Evolutionary conservation across 805 yeast species (phyloP).

Genomic region (Citeromyces matritensis): DNA sequence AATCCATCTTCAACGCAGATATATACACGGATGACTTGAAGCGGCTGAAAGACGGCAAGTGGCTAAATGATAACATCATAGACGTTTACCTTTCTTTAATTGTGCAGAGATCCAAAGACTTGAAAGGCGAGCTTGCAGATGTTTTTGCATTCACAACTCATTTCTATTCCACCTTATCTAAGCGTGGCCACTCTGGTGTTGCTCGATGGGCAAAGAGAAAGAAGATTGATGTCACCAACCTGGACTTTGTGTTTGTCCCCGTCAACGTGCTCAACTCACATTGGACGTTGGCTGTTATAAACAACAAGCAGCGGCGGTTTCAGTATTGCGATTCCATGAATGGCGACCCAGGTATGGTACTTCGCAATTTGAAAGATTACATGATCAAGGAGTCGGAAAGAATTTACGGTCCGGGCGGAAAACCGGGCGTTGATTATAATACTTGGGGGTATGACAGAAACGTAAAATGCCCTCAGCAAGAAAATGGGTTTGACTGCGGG

Average conservation of each 20-base stretch:
- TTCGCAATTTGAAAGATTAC: slow-evolving; percentile 40
- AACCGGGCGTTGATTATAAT: slow-evolving; percentile 15
- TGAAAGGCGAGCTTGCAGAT: slow-evolving; percentile 18
- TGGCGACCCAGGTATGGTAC: slow-evolving; percentile 20
- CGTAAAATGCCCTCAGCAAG: slow-evolving; percentile 57
- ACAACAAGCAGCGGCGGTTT: slow-evolving; percentile 42
- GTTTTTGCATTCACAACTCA: slow-evolving; percentile 77
- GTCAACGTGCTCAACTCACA: slow-evolving; percentile 75
- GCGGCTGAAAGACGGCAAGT: slow-evolving; percentile 53
- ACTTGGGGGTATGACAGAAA: slow-evolving; percentile 9
- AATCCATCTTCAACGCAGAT: slow-evolving; percentile 33
- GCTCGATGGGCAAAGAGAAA: slow-evolving; percentile 74
- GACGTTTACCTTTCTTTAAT: slow-evolving; percentile 61
- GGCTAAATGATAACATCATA: slow-evolving; percentile 88
- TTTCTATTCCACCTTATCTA: slow-evolving; percentile 60
- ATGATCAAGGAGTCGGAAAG: slow-evolving; percentile 54
- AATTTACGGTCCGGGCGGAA: slow-evolving; percentile 21
- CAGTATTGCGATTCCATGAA: slow-evolving; percentile 67
- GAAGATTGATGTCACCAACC: slow-evolving; percentile 45
- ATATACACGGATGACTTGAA: slow-evolving; percentile 50
- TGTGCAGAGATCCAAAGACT: slow-evolving; percentile 19
- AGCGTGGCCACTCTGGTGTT: slow-evolving; percentile 70
- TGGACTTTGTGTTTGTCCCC: slow-evolving; percentile 65
- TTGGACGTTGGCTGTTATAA: slow-evolving; percentile 82
- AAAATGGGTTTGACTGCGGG: slow-evolving; percentile 90